Evolutionary conservation across 805 yeast species (phyloP).

Genomic region (Saturnispora galanensis): DNA sequence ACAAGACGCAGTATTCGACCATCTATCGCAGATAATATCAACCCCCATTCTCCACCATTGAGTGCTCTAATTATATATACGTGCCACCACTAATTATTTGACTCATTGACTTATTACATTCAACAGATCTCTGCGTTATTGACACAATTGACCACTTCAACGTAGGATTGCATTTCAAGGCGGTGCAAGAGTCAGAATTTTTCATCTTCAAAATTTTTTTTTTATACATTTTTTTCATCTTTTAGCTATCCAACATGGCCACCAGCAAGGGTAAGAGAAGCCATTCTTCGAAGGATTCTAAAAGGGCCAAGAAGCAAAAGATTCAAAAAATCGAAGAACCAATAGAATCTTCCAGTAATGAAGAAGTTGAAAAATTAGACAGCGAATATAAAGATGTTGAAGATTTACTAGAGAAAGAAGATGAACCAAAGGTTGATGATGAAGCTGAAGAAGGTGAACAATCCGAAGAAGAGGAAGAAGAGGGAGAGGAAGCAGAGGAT

Average conservation of each 20-base stretch:
- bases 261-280: slow-evolving; percentile 7
- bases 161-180: background rate
- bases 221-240: background rate
- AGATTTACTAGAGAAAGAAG: slow-evolving; percentile 31
- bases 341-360: background rate
- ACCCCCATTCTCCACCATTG: too few relatives aligned
- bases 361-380: slow-evolving; percentile 40
- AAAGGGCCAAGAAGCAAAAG: slow-evolving; percentile 5
- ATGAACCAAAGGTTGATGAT: slow-evolving; percentile 15
- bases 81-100: too few relatives aligned
- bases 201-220: slow-evolving; percentile 1
- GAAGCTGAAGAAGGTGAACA: slow-evolving; percentile 16
- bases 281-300: slow-evolving; percentile 2
- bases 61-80: too few relatives aligned
- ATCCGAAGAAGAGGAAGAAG: slow-evolving; percentile 24
- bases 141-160: too few relatives aligned
- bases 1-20: too few relatives aligned
- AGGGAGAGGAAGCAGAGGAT: slow-evolving; percentile 16
- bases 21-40: too few relatives aligned
- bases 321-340: background rate
- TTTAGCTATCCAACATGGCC: slow-evolving; percentile 2
- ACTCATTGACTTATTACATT: too few relatives aligned
- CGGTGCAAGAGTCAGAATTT: slow-evolving; percentile 1
- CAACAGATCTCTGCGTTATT: too few relatives aligned
- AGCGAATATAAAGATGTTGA: slow-evolving; percentile 51